A percentile compares a stretch with the other conserved stretches of the same genome.
Evolutionary conservation across 2,329 filamentous ascomycete species (phyloP).

Genomic region (Epichloe typhina): DNA sequence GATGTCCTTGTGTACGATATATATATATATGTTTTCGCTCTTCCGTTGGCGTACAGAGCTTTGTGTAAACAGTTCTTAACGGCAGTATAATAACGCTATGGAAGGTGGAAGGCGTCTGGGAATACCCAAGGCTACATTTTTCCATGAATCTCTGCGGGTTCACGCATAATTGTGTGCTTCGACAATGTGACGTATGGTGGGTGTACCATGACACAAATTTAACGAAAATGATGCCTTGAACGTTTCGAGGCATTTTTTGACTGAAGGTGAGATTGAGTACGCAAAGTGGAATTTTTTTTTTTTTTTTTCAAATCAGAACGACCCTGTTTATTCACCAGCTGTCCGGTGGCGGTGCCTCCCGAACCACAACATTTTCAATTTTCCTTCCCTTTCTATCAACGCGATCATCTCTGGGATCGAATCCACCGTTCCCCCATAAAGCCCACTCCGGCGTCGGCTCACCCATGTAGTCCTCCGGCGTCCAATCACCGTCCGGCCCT

Average conservation of each 20-base stretch:
- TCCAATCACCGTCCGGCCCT: slow-evolving; percentile 54
- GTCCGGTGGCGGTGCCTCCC: slow-evolving; percentile 15
- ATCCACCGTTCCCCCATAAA: slow-evolving; percentile 85
- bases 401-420: slow-evolving; percentile 78
- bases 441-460: slow-evolving; percentile 84
- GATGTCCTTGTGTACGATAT: slow-evolving; percentile 25
- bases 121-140: slow-evolving; percentile 13
- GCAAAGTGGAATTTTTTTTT: not conserved
- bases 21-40: slow-evolving; percentile 16
- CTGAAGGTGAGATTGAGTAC: too few species aligned
- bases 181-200: not conserved
- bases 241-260: too few species aligned
- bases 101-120: slow-evolving; percentile 15
- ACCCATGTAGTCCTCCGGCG: slow-evolving; percentile 83
- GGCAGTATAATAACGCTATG: slow-evolving; percentile 18
- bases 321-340: slow-evolving; percentile 1
- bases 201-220: not conserved
- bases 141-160: slow-evolving; percentile 17
- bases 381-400: slow-evolving; percentile 76
- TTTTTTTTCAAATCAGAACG: not conserved
- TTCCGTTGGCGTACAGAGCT: slow-evolving; percentile 24
- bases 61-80: slow-evolving; percentile 28
- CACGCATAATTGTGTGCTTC: not conserved
- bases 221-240: too few species aligned
- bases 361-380: slow-evolving; percentile 29